Conservation (phyloP, 345 rosid genomes). For the Toxicodendron radicans region DNA sequence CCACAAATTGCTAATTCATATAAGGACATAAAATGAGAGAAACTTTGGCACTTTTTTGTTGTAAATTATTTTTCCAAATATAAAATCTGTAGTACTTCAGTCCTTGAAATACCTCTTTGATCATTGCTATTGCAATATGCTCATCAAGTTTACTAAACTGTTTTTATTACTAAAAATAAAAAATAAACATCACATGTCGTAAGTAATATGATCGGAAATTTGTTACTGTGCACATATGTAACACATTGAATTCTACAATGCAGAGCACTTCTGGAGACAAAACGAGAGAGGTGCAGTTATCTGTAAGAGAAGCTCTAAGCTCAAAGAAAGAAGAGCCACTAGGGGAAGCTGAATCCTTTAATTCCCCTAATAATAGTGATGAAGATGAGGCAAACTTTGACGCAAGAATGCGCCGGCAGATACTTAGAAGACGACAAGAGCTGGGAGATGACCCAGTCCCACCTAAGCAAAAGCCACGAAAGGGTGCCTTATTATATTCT, state of each 20-base stretch:
- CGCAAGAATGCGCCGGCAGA: conserved; percentile 78
- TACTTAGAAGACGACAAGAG: conserved; percentile 66
- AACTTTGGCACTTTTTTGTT: not conserved
- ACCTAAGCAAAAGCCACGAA: conserved; percentile 44
- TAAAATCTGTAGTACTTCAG: not conserved
- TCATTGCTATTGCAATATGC: not conserved
- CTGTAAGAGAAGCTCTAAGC: conserved; percentile 76
- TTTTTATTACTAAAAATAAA: not conserved
- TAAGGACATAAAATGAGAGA: not conserved
- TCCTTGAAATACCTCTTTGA: not conserved
- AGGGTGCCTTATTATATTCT: conserved; percentile 36
- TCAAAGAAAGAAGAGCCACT: conserved; percentile 61
- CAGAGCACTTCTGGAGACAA: conserved; percentile 60
- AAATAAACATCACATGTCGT: not conserved
- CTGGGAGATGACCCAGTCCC: conserved; percentile 55
- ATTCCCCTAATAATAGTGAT: conserved; percentile 38
- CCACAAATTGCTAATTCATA: not conserved
- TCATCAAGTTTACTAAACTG: not conserved
- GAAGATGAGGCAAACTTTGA: conserved; percentile 79
- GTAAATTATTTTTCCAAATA: not conserved
- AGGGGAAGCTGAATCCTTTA: conserved; percentile 37
- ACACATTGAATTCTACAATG: conserved; percentile 18
- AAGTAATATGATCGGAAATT: not conserved
- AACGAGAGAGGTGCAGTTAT: conserved; percentile 62
- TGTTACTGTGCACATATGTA: not conserved